Evolutionary conservation across 371 early-diverging fungal species (phyloP), one percentile per base, ranked within the genome.

Genomic region (Chytridium lagenaria): DNA sequence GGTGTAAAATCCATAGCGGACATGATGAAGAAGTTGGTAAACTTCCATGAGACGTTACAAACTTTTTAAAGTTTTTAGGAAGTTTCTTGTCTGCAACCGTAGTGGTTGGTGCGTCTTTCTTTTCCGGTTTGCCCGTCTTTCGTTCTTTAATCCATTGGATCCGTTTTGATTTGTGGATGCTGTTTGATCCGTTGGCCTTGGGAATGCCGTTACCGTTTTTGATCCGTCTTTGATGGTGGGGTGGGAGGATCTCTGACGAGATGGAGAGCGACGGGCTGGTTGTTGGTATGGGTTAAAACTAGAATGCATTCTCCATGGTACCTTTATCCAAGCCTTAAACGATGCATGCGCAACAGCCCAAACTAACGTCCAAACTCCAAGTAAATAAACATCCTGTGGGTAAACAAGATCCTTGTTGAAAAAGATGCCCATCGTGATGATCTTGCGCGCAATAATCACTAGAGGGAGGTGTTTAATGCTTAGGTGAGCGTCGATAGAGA

Each of bases 401-500:
- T 59, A 68, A 12, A 22, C 38, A n/a, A 73, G 31, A 50, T 73
- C 73, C 68, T 59, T 67, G 68, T 73, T 73, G 68, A 73, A 59
- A 10, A 67, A 59, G 34, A 52, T 57, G 15, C 55, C 68, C 16
- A 16, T 23, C 2, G n/a, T n/a, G n/a, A n/a, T n/a, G n/a, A n/a
- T n/a, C n/a, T n/a, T n/a, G n/a, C n/a, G n/a, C n/a, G n/a, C n/a
- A n/a, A n/a, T n/a, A n/a, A n/a, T n/a, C n/a, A n/a, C n/a, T n/a
- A n/a, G n/a, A n/a, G n/a, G n/a, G n/a, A n/a, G n/a, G n/a, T n/a
- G n/a, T n/a, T n/a, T n/a, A n/a, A n/a, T n/a, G n/a, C n/a, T n/a
- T n/a, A n/a, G n/a, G n/a, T n/a, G n/a, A n/a, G n/a, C n/a, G n/a
- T n/a, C n/a, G n/a, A n/a, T n/a, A n/a, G n/a, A n/a, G n/a, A n/a